Base-by-base conservation (phyloP, 2,329 filamentous ascomycete genomes). In the Zymoseptoria crescenta region DNA sequence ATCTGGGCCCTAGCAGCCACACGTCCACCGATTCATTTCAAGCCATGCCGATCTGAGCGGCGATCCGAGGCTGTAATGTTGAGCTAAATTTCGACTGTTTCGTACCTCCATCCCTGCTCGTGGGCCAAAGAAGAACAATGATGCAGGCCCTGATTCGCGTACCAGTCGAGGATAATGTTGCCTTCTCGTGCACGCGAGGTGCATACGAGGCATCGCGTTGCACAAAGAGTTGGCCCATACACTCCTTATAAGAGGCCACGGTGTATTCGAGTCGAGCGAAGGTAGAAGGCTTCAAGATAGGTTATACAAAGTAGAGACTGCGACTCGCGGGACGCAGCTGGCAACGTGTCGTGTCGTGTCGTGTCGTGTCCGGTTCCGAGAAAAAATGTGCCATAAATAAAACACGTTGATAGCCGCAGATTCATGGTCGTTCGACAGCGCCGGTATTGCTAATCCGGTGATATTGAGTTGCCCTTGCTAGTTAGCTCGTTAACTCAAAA, bases 41-140 rank as follows among this genome's bases (percentile, higher is more conserved):
- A 51, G 50, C n/a, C 19, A 45, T 52, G 62, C 64, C 59, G 66
- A 69, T 69, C 66, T 66, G 66, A 64, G 59, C 61, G 62, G 54
- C 56, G 60, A 61, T 57, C 67, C 67, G 67, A 64, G 57, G 58
- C 52, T 30, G 53, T 45, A 58, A 30, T 55, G 48, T 60, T 50
- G 56, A 58, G 54, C 61, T 62, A 64, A 65, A 59, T 62, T 61
- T 59, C 55, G 54, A 52, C 48, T 29, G 45, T 30, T 55, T 54
- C 49, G 24, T 48, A 28, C n/a, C 35, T n/a, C n/a, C 16, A 45
- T 45, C 35, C 35, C 35, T 45, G 35, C n/a, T 16, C 35, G 35
- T 45, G 35, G 29, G 35, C 35, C 35, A 16, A 45, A 45, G 35
- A 45, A 16, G n/a, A 45, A 7, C 5, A 41, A 35, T 35, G 35